phyloP scores from a whole-genome alignment of 345 rosid genomes.

The Jatropha curcas region DNA sequence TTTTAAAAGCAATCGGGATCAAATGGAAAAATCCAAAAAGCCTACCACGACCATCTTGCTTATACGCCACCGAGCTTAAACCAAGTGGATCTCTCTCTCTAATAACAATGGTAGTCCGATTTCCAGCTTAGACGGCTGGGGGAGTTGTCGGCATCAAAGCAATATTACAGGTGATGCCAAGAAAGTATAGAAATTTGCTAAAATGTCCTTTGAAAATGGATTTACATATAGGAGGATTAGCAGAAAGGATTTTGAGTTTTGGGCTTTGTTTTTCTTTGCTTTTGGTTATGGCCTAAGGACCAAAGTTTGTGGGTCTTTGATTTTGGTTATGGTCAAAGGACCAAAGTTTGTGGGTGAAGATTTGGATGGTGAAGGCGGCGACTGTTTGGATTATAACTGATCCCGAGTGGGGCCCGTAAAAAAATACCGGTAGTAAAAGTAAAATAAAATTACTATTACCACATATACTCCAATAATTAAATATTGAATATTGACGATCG shows the following conservation, averaged over 20 bases:
- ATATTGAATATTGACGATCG: too few relatives aligned
- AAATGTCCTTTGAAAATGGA: slow-evolving; percentile 27
- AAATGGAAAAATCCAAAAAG: too few relatives aligned
- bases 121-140: slow-evolving; percentile 35
- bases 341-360: slow-evolving; percentile 9
- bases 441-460: too few relatives aligned
- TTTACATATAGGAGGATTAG: slow-evolving; percentile 29
- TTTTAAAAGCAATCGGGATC: too few relatives aligned
- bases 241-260: slow-evolving; percentile 23
- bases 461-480: too few relatives aligned
- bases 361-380: slow-evolving; percentile 13
- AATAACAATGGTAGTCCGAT: slow-evolving; percentile 36
- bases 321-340: too few relatives aligned
- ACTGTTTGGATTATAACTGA: slow-evolving; percentile 4
- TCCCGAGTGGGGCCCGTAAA: too few relatives aligned
- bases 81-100: slow-evolving; percentile 22
- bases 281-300: slow-evolving; percentile 14
- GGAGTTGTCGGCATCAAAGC: slow-evolving; percentile 25
- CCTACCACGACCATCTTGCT: slow-evolving; percentile 24
- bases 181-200: slow-evolving; percentile 4
- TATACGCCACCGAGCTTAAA: slow-evolving; percentile 28
- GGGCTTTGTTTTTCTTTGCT: slow-evolving; percentile 14
- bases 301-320: too few relatives aligned
- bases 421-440: too few relatives aligned
- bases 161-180: slow-evolving; percentile 16